Evolutionary conservation across 176 grass and related monocot species (phyloP).

Genomic region (Oryza glaberrima): DNA sequence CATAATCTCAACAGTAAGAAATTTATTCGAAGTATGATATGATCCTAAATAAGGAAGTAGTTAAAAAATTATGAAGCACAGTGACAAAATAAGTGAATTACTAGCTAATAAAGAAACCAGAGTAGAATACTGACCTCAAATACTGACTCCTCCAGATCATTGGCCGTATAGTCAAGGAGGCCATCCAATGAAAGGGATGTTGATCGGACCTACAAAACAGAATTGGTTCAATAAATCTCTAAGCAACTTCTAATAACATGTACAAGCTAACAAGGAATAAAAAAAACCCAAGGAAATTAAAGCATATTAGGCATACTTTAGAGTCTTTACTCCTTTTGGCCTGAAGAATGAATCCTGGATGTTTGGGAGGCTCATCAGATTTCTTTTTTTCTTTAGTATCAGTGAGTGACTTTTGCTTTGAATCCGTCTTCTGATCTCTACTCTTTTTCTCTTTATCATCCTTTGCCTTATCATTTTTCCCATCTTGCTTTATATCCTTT

Average conservation of each 20-base stretch:
- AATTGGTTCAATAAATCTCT: constrained; percentile 24
- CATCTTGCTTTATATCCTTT: constrained; percentile 55
- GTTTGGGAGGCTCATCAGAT: constrained; percentile 74
- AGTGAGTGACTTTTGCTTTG: constrained; percentile 53
- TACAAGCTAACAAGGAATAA: constrained; percentile 15
- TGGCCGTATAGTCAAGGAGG: constrained; percentile 91
- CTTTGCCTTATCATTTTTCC: constrained; percentile 47
- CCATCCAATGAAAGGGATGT: constrained; percentile 85
- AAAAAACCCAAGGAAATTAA: background rate
- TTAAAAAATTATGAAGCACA: background rate
- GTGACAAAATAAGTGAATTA: constrained; percentile 5
- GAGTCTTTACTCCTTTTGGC: constrained; percentile 70
- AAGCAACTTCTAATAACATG: constrained; percentile 3
- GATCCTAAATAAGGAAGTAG: background rate
- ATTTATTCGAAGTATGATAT: background rate
- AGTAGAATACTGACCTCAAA: constrained; percentile 76
- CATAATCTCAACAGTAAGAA: constrained; percentile 5
- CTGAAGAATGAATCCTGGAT: constrained; percentile 93
- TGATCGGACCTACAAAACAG: constrained; percentile 72
- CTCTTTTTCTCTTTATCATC: constrained; percentile 48
- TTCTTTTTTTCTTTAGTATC: constrained; percentile 69
- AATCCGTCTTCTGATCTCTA: constrained; percentile 59
- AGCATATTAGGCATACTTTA: constrained; percentile 65
- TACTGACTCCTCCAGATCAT: constrained; percentile 87
- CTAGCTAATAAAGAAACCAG: background rate